phyloP scores from a whole-genome alignment of 2,329 filamentous ascomycete species.

The Zalaria sp. region DNA sequence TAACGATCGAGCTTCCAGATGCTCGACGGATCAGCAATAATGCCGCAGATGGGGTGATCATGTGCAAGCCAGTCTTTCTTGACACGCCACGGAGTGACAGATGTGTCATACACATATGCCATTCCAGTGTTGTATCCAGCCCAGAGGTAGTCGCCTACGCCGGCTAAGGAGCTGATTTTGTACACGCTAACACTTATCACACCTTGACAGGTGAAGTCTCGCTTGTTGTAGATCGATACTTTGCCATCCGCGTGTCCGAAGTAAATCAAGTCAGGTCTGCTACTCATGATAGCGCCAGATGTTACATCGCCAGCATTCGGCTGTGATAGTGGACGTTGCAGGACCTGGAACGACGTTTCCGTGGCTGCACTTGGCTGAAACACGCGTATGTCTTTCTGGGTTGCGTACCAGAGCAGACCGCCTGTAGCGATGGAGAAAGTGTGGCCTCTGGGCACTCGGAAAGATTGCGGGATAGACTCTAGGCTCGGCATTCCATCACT shows the following conservation, averaged over 20 bases:
- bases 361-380: slow-evolving; percentile 61
- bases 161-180: slow-evolving; percentile 80
- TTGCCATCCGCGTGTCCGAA: slow-evolving; percentile 91
- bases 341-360: slow-evolving; percentile 58
- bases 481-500: slow-evolving; percentile 62
- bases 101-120: slow-evolving; percentile 83
- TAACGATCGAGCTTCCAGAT: slow-evolving; percentile 73
- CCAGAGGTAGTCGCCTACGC: slow-evolving; percentile 75
- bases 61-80: slow-evolving; percentile 95
- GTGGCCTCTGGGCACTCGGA: slow-evolving; percentile 65
- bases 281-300: slow-evolving; percentile 61
- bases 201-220: slow-evolving; percentile 62
- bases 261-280: slow-evolving; percentile 66
- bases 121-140: slow-evolving; percentile 89
- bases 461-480: slow-evolving; percentile 59
- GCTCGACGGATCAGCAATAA: slow-evolving; percentile 66
- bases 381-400: slow-evolving; percentile 74
- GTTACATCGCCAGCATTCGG: slow-evolving; percentile 75
- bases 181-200: slow-evolving; percentile 80
- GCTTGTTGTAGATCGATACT: slow-evolving; percentile 77
- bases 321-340: slow-evolving; percentile 55
- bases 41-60: slow-evolving; percentile 62
- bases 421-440: slow-evolving; percentile 82
- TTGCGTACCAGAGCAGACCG: slow-evolving; percentile 74
- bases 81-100: slow-evolving; percentile 68